A percentile compares a stretch with the other conserved stretches of the same genome.
Conservation (phyloP, 2,329 filamentous ascomycete species). For the Microsporum audouinii region DNA sequence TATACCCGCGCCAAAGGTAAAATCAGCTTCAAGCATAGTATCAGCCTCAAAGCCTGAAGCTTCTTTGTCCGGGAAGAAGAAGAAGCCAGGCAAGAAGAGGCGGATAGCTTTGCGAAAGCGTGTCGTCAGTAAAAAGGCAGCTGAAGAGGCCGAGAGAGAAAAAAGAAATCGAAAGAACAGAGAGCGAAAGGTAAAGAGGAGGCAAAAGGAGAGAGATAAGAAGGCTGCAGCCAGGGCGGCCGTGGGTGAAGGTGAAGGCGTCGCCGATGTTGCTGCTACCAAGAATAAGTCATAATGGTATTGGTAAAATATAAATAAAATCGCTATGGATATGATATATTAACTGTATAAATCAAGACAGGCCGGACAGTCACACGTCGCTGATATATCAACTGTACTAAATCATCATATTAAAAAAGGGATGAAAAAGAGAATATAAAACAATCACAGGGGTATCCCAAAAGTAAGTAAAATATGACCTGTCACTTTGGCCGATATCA, state of each 20-base stretch:
- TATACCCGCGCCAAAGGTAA: constrained; percentile 20
- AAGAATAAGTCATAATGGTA: not conserved
- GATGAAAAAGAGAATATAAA: not conserved
- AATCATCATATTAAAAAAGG: not conserved
- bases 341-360: not conserved
- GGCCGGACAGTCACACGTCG: not conserved
- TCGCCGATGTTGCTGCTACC: not conserved
- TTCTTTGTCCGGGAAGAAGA: constrained; percentile 14
- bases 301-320: not conserved
- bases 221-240: constrained; percentile 10
- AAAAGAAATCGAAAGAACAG: constrained; percentile 15
- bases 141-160: constrained; percentile 15
- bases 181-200: constrained; percentile 16
- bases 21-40: constrained; percentile 17
- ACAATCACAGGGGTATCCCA: constrained; percentile 2
- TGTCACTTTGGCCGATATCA: not conserved
- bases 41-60: constrained; percentile 12
- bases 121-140: constrained; percentile 20
- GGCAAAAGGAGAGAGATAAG: constrained; percentile 15
- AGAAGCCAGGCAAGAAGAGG: constrained; percentile 35
- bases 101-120: constrained; percentile 31
- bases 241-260: not conserved
- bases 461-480: not conserved
- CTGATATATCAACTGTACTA: not conserved
- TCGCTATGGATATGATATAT: not conserved